phyloP scores from a whole-genome alignment of 306 rosid species.

The Sechiopsis laciniata region DNA sequence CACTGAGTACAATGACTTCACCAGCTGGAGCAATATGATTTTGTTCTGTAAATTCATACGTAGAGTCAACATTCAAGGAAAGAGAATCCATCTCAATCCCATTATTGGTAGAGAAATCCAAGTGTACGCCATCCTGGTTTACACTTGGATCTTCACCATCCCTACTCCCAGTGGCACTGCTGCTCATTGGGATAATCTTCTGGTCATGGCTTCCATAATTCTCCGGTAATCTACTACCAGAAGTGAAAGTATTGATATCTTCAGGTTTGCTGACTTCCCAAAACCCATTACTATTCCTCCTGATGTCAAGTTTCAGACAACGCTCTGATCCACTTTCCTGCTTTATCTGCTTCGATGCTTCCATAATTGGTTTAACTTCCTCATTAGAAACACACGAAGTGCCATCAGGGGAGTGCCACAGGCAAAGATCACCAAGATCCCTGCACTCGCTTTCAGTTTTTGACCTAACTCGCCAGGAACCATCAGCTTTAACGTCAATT shows the following conservation, averaged over 20 bases:
- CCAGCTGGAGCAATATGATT: conserved; percentile 43
- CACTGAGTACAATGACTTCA: conserved; percentile 76
- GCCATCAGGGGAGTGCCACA: conserved; percentile 83
- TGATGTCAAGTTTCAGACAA: conserved; percentile 70
- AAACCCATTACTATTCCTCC: conserved; percentile 61
- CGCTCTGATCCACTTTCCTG: conserved; percentile 76
- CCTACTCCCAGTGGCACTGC: conserved; percentile 79
- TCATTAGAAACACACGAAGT: conserved; percentile 37
- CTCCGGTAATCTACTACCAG: conserved; percentile 41
- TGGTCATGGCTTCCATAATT: conserved; percentile 50
- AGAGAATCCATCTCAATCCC: conserved; percentile 75
- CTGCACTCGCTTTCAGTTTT: conserved; percentile 72
- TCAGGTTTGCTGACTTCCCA: conserved; percentile 88
- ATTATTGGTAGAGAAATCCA: conserved; percentile 56
- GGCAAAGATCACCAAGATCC: conserved; percentile 64
- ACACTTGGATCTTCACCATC: conserved; percentile 93
- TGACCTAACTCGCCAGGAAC: conserved; percentile 86
- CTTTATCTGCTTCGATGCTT: conserved; percentile 59
- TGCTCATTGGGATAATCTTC: conserved; percentile 86
- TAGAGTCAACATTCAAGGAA: conserved; percentile 52
- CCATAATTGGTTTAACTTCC: conserved; percentile 38
- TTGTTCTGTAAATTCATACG: conserved; percentile 48
- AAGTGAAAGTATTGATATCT: conserved; percentile 39
- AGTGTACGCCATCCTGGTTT: conserved; percentile 66
- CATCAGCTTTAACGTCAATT: conserved; percentile 92